Evolutionary conservation across 2,329 filamentous ascomycete species (phyloP).

Genomic region (Diaporthe sp.): DNA sequence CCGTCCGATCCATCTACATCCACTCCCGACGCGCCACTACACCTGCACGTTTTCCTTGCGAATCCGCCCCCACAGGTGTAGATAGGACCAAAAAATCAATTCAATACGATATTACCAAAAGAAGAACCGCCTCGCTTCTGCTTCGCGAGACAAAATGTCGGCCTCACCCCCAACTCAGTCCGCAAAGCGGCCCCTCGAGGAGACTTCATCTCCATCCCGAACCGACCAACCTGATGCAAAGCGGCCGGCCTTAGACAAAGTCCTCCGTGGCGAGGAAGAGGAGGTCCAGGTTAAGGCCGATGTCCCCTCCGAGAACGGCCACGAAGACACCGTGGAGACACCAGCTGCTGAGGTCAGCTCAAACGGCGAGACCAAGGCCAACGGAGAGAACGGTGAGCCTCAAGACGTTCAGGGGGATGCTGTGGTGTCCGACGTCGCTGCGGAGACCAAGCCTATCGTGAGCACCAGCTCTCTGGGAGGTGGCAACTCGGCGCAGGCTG

Average conservation of each 20-base stretch:
- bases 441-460: conserved; percentile 65
- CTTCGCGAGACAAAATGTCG: conserved; percentile 74
- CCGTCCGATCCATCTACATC: conserved; percentile 43
- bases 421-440: conserved; percentile 72
- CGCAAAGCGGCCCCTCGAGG: conserved; percentile 94
- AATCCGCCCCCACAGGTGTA: conserved; percentile 83
- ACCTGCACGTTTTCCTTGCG: conserved; percentile 95
- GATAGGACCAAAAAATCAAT: conserved; percentile 71
- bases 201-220: conserved; percentile 93
- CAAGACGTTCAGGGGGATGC: conserved; percentile 77
- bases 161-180: conserved; percentile 78
- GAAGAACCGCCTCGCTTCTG: conserved; percentile 54
- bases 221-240: conserved; percentile 97
- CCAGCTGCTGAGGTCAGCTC: conserved; percentile 58
- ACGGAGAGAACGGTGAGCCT: conserved; percentile 62
- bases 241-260: conserved; percentile 94
- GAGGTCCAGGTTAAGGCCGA: conserved; percentile 67
- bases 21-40: conserved; percentile 68
- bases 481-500: conserved; percentile 57
- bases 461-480: conserved; percentile 47
- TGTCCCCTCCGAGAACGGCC: conserved; percentile 54
- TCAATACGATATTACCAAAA: conserved; percentile 58
- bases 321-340: conserved; percentile 46
- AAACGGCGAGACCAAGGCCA: conserved; percentile 64
- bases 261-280: conserved; percentile 77